These are phyloP conservation scores for Thymus quinquecostatus DNA, from an alignment of 257 asterid species.

Conservation along the genomic window DNA sequence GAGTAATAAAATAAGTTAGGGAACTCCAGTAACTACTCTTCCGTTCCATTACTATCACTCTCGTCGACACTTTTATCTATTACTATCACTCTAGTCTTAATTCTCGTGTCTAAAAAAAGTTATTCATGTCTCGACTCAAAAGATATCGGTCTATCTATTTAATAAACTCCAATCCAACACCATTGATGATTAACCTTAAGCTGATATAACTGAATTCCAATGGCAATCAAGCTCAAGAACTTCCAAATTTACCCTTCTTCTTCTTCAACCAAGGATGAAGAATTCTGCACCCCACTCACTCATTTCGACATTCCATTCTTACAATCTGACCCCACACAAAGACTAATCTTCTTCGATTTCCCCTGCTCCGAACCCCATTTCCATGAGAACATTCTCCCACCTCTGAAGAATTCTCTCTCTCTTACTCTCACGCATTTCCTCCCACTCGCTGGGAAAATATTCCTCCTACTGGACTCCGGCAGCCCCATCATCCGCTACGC, in stretches of 20 bases:
- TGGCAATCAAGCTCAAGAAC: conserved; percentile 10
- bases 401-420: conserved; percentile 35
- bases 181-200: background rate
- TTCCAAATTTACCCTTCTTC: conserved; percentile 29
- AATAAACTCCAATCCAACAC: background rate
- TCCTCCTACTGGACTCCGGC: conserved; percentile 27
- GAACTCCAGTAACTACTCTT: no score
- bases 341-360: conserved; percentile 35
- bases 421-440: conserved; percentile 36
- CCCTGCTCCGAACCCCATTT: conserved; percentile 35
- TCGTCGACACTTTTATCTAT: no score
- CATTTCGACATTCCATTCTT: conserved; percentile 41
- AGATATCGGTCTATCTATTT: background rate
- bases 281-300: conserved; percentile 35
- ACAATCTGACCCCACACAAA: conserved; percentile 28
- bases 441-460: conserved; percentile 45
- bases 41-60: no score
- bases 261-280: background rate
- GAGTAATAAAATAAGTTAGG: no score
- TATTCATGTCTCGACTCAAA: background rate
- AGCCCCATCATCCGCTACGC: conserved; percentile 27
- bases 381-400: conserved; percentile 27
- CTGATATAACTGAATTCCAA: background rate
- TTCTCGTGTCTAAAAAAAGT: no score
- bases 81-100: no score